A percentile compares a stretch with the other conserved stretches of the same genome.
phyloP scores from a whole-genome alignment of 306 rosid species.

The Medicago arabica region DNA sequence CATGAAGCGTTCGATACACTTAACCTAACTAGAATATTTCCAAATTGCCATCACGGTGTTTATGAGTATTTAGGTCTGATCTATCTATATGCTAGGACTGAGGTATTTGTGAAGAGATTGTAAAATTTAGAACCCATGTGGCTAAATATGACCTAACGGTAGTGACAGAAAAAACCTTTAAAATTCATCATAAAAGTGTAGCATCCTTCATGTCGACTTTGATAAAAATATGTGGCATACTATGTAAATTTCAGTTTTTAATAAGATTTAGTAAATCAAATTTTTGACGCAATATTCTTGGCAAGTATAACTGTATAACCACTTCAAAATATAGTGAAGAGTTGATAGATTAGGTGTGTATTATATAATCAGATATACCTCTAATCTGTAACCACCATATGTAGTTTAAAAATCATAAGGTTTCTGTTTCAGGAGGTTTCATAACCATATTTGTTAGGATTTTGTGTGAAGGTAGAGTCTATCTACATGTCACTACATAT shows the following conservation, averaged over 20 bases:
- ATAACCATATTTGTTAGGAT: constrained; percentile 27
- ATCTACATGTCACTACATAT: neutral
- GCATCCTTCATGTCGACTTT: constrained; percentile 9
- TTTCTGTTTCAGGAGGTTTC: constrained; percentile 24
- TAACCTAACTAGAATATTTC: no score
- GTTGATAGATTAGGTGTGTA: constrained; percentile 27
- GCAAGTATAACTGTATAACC: constrained; percentile 4
- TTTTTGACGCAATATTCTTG: neutral
- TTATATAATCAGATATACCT: neutral
- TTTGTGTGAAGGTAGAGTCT: constrained; percentile 23
- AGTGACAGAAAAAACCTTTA: neutral
- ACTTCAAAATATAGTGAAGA: neutral
- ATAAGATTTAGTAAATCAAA: constrained; percentile 9
- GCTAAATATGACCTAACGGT: constrained; percentile 1
- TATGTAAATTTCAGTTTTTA: neutral
- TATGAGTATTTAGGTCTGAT: neutral
- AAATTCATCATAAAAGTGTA: constrained; percentile 4
- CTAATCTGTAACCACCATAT: neutral
- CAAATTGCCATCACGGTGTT: neutral
- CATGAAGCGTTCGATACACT: no score
- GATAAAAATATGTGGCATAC: neutral
- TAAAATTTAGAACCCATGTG: constrained; percentile 8
- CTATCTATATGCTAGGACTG: no score
- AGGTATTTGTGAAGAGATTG: no score
- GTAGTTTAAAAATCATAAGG: constrained; percentile 19